Evolutionary conservation across 805 yeast species (phyloP).

Genomic region (Cyberlindnera misumaiensis): DNA sequence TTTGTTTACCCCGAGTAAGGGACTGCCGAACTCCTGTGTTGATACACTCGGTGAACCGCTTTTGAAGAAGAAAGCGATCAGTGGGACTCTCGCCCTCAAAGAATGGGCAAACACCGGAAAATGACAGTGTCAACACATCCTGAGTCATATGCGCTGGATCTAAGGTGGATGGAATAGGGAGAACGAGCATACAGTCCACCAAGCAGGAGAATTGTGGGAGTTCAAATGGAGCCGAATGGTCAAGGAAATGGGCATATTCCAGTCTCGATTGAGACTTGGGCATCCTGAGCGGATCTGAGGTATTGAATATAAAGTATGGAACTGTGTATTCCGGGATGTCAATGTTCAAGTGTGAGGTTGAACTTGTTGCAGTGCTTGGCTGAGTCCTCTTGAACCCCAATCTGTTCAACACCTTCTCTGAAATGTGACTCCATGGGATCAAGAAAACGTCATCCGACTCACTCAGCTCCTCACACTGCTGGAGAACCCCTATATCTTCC

Average conservation of each 20-base stretch:
- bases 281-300: slow-evolving; percentile 16
- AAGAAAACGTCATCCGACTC: slow-evolving; percentile 20
- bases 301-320: slow-evolving; percentile 34
- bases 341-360: slow-evolving; percentile 13
- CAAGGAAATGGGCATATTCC: slow-evolving; percentile 24
- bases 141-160: slow-evolving; percentile 9
- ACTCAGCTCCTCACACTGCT: not conserved
- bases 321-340: slow-evolving; percentile 29
- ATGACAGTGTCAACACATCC: slow-evolving; percentile 6
- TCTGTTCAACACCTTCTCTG: slow-evolving; percentile 15
- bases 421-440: slow-evolving; percentile 24
- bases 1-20: slow-evolving; percentile 6
- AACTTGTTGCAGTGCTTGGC: slow-evolving; percentile 21
- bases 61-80: slow-evolving; percentile 33
- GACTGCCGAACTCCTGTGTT: slow-evolving; percentile 10
- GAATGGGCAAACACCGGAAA: slow-evolving; percentile 26
- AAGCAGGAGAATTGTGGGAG: slow-evolving; percentile 30
- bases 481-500: slow-evolving; percentile 1
- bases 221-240: slow-evolving; percentile 32
- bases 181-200: slow-evolving; percentile 31
- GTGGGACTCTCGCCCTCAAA: slow-evolving; percentile 23
- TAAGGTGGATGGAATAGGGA: slow-evolving; percentile 28
- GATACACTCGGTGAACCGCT: slow-evolving; percentile 11
- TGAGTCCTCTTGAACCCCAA: slow-evolving; percentile 24
- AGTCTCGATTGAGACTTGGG: slow-evolving; percentile 10